phyloP scores from a whole-genome alignment of 805 yeast species.

The Brettanomyces bruxellensis region DNA sequence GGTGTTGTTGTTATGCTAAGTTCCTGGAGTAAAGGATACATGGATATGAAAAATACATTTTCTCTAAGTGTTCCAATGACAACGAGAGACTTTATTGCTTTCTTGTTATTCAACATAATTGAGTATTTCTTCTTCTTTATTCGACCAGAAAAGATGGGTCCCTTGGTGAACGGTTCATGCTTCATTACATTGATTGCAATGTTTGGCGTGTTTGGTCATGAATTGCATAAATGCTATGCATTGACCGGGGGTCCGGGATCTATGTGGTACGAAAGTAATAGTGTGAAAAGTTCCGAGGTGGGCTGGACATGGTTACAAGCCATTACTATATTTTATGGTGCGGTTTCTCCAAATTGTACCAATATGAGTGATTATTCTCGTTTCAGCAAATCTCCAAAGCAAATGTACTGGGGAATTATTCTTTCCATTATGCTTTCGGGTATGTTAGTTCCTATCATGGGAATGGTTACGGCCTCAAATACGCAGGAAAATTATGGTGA shows the following conservation, averaged over 20 bases:
- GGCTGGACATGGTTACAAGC: conserved; percentile 36
- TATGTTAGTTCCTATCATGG: conserved; percentile 29
- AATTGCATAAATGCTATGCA: conserved; percentile 10
- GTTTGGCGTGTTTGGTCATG: conserved; percentile 17
- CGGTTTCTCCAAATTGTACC: conserved; percentile 31
- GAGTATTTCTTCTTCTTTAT: conserved; percentile 18
- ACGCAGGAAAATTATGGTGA: conserved; percentile 42
- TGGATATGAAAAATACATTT: conserved; percentile 26
- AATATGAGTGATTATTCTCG: conserved; percentile 34
- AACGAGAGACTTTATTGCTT: conserved; percentile 34
- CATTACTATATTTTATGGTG: conserved; percentile 20
- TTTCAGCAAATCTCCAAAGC: conserved; percentile 27
- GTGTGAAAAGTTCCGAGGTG: conserved; percentile 14
- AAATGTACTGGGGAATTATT: conserved; percentile 37
- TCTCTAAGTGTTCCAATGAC: conserved; percentile 30
- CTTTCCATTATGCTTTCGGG: conserved; percentile 28
- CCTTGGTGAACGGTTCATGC: conserved; percentile 15
- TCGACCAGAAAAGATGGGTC: conserved; percentile 22
- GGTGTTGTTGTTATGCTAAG: conserved; percentile 31
- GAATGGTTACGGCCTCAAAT: conserved; percentile 43
- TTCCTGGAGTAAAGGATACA: conserved; percentile 30
- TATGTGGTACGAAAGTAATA: conserved; percentile 9
- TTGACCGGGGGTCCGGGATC: conserved; percentile 24
- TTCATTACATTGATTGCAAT: conserved; percentile 16
- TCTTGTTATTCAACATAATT: conserved; percentile 33